Percentiles rank a stretch among this genome's conserved stretches.
These are phyloP conservation scores for Fomitopsis palustris DNA, from an alignment of 1,284 basidiomycete genomes.

Conservation along the genomic window DNA sequence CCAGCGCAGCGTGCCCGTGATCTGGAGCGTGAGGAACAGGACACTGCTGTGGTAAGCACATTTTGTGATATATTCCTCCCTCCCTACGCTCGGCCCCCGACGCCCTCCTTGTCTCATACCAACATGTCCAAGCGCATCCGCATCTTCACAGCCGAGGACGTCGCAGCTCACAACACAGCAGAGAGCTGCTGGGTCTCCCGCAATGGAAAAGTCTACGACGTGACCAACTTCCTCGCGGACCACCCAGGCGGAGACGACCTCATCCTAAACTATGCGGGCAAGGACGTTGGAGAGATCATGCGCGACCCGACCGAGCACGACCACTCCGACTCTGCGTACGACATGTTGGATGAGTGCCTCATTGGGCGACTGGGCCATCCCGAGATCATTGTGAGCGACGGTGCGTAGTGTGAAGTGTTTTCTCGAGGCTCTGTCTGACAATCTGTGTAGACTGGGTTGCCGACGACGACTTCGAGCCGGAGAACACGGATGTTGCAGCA, in stretches of 20 bases:
- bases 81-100: constrained; percentile 1
- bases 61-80: neutral
- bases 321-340: constrained; percentile 92
- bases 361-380: constrained; percentile 79
- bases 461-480: constrained; percentile 72
- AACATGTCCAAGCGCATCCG: constrained; percentile 61
- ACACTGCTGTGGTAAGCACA: neutral
- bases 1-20: constrained; percentile 3
- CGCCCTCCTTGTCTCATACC: constrained; percentile 11
- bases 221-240: constrained; percentile 71
- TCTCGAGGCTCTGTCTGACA: neutral
- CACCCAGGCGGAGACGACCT: constrained; percentile 88
- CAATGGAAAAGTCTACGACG: constrained; percentile 77
- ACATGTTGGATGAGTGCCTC: constrained; percentile 86
- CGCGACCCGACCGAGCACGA: constrained; percentile 81
- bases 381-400: constrained; percentile 76
- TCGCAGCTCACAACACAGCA: constrained; percentile 52
- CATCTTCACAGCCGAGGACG: constrained; percentile 72
- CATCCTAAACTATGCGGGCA: constrained; percentile 78
- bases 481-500: constrained; percentile 74
- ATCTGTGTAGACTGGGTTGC: neutral
- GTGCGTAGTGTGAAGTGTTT: constrained; percentile 39
- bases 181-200: constrained; percentile 75
- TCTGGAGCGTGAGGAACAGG: constrained; percentile 5
- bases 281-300: constrained; percentile 84